Conservation (phyloP, 2,329 filamentous ascomycete genomes). For the Cladophialophora psammophila region DNA sequence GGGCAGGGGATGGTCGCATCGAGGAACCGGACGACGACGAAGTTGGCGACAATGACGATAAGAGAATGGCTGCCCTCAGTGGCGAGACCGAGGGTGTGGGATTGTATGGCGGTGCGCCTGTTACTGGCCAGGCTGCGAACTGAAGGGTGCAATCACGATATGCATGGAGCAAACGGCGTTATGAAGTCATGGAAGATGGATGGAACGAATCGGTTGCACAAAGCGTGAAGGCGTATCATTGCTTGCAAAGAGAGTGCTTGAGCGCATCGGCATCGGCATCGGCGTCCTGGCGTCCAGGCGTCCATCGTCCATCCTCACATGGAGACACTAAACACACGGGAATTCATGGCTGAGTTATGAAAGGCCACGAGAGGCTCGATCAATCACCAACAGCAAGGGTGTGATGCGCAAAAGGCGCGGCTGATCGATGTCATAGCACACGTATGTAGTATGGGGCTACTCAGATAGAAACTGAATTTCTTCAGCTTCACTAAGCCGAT, state of each 20-base stretch:
- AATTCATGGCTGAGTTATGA: not conserved
- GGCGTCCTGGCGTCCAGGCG: not conserved
- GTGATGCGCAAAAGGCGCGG: not conserved
- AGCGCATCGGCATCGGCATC: not conserved
- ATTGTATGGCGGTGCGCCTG: not conserved
- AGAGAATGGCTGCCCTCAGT: not conserved
- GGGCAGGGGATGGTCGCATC: slow-evolving; percentile 24
- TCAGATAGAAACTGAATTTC: not conserved
- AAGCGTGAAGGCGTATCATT: not conserved
- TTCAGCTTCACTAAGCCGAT: not conserved
- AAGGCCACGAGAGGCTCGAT: not conserved
- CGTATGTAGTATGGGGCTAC: not conserved
- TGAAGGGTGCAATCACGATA: not conserved
- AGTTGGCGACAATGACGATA: slow-evolving; percentile 11
- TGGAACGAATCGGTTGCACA: not conserved
- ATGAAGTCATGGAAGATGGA: slow-evolving; percentile 1
- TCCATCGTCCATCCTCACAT: not conserved
- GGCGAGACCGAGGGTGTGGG: slow-evolving; percentile 21
- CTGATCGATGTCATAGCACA: not conserved
- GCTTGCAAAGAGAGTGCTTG: not conserved
- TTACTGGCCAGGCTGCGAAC: slow-evolving; percentile 2
- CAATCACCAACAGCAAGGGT: not conserved
- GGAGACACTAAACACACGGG: not conserved
- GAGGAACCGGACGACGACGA: slow-evolving; percentile 29
- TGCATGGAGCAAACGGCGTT: not conserved